phyloP scores from a whole-genome alignment of 1,284 basidiomycete species.

The Leccinum fuscescens region DNA sequence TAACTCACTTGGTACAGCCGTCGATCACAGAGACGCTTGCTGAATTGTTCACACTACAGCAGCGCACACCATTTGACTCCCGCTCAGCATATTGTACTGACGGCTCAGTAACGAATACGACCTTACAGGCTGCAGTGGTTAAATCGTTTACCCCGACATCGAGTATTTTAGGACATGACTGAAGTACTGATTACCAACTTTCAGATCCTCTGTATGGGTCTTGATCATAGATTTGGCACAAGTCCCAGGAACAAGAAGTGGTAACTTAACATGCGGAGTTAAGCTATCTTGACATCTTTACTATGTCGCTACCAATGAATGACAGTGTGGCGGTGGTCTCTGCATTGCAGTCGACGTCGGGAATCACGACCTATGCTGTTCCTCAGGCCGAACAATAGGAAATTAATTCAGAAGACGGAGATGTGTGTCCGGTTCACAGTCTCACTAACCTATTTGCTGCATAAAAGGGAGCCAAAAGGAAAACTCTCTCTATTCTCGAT shows the following conservation, averaged over 20 bases:
- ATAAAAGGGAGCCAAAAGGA: background rate
- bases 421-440: background rate
- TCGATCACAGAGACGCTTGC: background rate
- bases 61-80: background rate
- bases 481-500: background rate
- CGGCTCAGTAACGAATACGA: background rate
- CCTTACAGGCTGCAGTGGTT: background rate
- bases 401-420: background rate
- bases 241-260: background rate
- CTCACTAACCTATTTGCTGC: background rate
- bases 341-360: background rate
- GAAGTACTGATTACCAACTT: background rate
- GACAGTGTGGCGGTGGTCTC: background rate
- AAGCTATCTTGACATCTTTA: background rate
- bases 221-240: background rate
- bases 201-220: background rate
- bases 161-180: background rate
- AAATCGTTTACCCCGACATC: background rate
- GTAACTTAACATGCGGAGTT: background rate
- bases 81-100: background rate
- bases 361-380: background rate
- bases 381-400: background rate
- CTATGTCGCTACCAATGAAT: background rate
- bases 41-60: background rate
- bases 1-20: background rate